phyloP scores from a whole-genome alignment of 305 asterid genomes.

The Caryopteris hybrid region DNA sequence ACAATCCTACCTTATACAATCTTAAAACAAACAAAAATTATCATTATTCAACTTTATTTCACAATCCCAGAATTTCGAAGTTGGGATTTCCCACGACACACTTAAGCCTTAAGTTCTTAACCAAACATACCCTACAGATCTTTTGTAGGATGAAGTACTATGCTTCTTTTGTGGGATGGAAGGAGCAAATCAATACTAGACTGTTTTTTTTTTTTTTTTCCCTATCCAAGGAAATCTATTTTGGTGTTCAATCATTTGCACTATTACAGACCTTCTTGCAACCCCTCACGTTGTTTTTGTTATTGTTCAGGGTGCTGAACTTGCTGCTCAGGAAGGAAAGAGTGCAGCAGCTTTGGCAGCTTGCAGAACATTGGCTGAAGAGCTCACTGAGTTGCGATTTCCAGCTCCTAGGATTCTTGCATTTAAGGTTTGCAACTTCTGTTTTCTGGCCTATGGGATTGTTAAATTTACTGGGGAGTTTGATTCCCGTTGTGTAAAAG shows the following conservation, averaged over 20 bases:
- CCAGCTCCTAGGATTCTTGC: slow-evolving; percentile 99
- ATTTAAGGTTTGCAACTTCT: slow-evolving; percentile 56
- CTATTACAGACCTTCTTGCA: too few relatives aligned
- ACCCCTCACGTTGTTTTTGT: slow-evolving; percentile 1
- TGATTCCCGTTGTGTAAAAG: too few relatives aligned
- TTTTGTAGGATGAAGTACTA: too few relatives aligned
- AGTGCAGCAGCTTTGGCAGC: slow-evolving; percentile 98
- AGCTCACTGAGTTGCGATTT: slow-evolving; percentile 86
- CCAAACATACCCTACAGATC: too few relatives aligned
- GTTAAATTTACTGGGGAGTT: background rate
- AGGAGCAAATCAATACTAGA: background rate
- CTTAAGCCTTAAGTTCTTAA: too few relatives aligned
- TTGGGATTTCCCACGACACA: too few relatives aligned
- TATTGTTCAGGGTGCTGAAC: slow-evolving; percentile 82
- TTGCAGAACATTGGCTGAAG: slow-evolving; percentile 97
- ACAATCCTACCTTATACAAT: too few relatives aligned
- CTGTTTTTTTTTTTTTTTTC: background rate
- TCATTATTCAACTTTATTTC: too few relatives aligned
- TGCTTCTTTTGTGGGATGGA: too few relatives aligned
- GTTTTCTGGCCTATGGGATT: background rate
- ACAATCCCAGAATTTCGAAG: too few relatives aligned
- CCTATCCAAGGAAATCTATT: background rate
- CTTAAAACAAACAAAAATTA: too few relatives aligned
- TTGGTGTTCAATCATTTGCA: background rate
- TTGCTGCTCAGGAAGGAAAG: slow-evolving; percentile 79